Percentiles rank a stretch among this genome's conserved stretches.
These are phyloP conservation scores for Eucalyptus sp. DNA, from an alignment of 345 rosid genomes.

Conservation along the genomic window DNA sequence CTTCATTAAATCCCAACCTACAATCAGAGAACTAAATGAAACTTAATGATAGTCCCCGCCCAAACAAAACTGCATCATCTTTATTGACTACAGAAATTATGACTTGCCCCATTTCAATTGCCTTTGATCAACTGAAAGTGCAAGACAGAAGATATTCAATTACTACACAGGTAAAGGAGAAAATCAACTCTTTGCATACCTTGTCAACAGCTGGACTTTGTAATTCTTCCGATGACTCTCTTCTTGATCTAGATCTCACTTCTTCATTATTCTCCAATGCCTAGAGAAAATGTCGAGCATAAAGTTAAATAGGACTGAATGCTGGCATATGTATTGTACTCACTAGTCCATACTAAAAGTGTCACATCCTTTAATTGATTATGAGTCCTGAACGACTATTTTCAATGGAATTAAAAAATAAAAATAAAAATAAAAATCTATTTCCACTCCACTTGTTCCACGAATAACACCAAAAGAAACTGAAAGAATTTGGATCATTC, in stretches of 20 bases:
- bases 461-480: background rate
- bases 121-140: no score
- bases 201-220: constrained; percentile 52
- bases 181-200: constrained; percentile 21
- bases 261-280: constrained; percentile 67
- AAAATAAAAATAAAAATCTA: background rate
- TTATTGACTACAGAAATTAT: no score
- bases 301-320: background rate
- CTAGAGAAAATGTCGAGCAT: constrained; percentile 20
- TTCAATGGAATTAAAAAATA: background rate
- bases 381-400: background rate
- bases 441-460: background rate
- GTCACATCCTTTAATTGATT: background rate
- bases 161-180: background rate
- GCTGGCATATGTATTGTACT: background rate
- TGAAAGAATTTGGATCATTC: background rate
- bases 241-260: constrained; percentile 54
- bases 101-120: no score
- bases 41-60: no score
- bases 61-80: no score
- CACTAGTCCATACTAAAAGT: background rate
- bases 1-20: no score
- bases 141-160: background rate
- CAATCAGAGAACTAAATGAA: no score
- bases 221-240: constrained; percentile 44